These are phyloP conservation scores for Lentinula lateritia DNA, from an alignment of 768 basidiomycete genomes.

Conservation along the genomic window DNA sequence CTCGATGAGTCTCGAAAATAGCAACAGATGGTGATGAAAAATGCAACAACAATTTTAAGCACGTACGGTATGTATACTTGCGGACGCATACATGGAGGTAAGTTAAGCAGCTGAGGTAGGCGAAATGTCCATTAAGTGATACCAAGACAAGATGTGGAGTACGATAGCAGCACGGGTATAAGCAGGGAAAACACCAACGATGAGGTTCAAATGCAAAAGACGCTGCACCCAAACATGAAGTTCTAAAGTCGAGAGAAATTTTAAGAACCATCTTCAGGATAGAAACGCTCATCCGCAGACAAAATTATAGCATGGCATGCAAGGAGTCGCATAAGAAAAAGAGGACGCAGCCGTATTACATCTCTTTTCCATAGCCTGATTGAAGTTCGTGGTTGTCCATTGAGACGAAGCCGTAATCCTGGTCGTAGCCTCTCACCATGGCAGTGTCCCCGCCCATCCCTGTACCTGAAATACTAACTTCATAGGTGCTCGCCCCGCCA, in stretches of 20 bases:
- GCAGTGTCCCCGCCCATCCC: neutral
- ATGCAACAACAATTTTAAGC: neutral
- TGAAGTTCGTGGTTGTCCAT: conserved; percentile 66
- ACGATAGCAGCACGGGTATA: neutral
- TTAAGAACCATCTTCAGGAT: too few species aligned
- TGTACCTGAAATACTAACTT: neutral
- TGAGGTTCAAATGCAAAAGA: too few species aligned
- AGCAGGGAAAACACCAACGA: neutral
- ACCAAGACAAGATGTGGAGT: neutral
- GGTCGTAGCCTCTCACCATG: conserved; percentile 20
- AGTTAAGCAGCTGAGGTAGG: neutral
- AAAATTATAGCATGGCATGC: neutral
- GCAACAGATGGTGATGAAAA: neutral
- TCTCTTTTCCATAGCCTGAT: conserved; percentile 7
- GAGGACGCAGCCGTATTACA: neutral
- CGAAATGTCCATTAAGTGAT: neutral
- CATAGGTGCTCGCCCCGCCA: conserved; percentile 53
- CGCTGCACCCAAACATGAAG: too few species aligned
- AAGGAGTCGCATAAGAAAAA: neutral
- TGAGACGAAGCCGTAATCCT: conserved; percentile 79
- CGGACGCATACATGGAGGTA: neutral
- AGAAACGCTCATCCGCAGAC: too few species aligned
- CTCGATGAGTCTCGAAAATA: neutral
- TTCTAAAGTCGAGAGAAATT: too few species aligned
- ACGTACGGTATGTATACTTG: neutral